phyloP scores from a whole-genome alignment of 2,329 filamentous ascomycete species.

The Pseudomassariella vexata region DNA sequence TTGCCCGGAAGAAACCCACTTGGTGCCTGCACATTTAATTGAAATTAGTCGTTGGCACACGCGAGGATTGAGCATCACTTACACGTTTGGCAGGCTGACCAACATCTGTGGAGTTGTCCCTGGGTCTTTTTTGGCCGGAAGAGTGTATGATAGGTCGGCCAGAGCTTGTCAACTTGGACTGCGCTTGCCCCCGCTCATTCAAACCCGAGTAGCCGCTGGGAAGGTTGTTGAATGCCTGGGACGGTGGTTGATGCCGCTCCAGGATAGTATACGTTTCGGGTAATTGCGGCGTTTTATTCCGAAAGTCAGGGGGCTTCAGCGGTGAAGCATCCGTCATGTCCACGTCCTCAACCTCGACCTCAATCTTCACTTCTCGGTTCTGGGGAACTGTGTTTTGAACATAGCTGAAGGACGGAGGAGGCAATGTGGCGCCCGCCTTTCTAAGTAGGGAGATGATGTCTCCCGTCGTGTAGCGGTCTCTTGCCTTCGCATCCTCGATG shows the following conservation, averaged over 20 bases:
- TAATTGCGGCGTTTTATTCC: conserved; percentile 16
- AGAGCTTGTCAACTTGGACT: conserved; percentile 9
- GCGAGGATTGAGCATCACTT: conserved; percentile 5
- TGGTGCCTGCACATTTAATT: conserved; percentile 11
- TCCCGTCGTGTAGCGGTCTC: conserved; percentile 72
- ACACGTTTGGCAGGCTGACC: conserved; percentile 21
- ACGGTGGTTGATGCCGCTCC: conserved; percentile 12
- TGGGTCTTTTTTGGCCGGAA: conserved; percentile 20
- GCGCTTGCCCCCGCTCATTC: conserved; percentile 23
- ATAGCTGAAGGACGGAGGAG: conserved; percentile 14
- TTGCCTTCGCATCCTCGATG: conserved; percentile 70
- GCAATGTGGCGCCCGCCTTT: conserved; percentile 32
- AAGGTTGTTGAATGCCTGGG: conserved; percentile 5
- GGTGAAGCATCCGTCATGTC: conserved; percentile 21
- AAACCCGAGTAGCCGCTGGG: conserved; percentile 12
- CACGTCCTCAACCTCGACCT: conserved; percentile 16
- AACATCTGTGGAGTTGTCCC: conserved; percentile 14
- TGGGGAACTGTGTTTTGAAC: conserved; percentile 1
- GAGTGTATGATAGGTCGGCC: conserved; percentile 24
- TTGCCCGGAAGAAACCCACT: conserved; percentile 12
- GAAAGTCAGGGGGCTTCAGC: conserved; percentile 11
- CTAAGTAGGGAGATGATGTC: conserved; percentile 45
- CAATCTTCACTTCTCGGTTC: not conserved
- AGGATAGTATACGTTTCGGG: conserved; percentile 21
- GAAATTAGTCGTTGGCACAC: not conserved